Evolutionary conservation across 2,329 filamentous ascomycete genomes (phyloP).

Genomic region (Colletotrichum sp.): DNA sequence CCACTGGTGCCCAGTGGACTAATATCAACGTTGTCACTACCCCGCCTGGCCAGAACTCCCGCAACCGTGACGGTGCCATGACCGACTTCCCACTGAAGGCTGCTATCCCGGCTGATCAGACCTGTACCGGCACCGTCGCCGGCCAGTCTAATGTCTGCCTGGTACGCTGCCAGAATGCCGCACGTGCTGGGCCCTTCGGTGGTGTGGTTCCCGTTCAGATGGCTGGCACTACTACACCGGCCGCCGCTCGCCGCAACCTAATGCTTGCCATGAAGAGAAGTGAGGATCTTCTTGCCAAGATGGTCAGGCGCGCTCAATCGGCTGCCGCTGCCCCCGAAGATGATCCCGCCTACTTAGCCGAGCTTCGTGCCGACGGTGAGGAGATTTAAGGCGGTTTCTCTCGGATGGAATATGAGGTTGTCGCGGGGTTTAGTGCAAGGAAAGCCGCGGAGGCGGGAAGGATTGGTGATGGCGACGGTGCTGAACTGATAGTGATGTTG

Average conservation of each 20-base stretch:
- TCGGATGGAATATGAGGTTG: background rate
- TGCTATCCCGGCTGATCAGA: constrained; percentile 58
- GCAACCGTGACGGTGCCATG: constrained; percentile 46
- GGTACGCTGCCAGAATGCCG: constrained; percentile 66
- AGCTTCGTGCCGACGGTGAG: constrained; percentile 25
- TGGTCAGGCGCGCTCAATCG: constrained; percentile 26
- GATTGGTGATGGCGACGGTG: background rate
- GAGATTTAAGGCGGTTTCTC: constrained; percentile 16
- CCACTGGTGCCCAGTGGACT: constrained; percentile 57
- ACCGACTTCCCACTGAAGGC: constrained; percentile 60
- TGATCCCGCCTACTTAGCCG: constrained; percentile 21
- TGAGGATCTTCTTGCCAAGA: constrained; percentile 21
- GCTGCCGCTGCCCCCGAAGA: constrained; percentile 17
- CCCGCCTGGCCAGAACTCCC: constrained; percentile 55
- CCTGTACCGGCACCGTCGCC: constrained; percentile 65
- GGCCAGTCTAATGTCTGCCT: constrained; percentile 66
- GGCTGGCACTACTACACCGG: constrained; percentile 27
- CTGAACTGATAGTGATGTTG: constrained; percentile 6
- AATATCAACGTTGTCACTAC: constrained; percentile 60
- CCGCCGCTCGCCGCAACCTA: constrained; percentile 28
- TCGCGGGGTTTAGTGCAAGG: background rate
- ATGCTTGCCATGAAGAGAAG: constrained; percentile 29
- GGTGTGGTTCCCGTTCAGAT: constrained; percentile 64
- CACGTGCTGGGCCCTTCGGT: constrained; percentile 66
- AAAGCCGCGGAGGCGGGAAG: background rate